Evolutionary conservation across 2,329 filamentous ascomycete species (phyloP), one percentile per base, ranked within the genome.

Genomic region (Fusarium musae): DNA sequence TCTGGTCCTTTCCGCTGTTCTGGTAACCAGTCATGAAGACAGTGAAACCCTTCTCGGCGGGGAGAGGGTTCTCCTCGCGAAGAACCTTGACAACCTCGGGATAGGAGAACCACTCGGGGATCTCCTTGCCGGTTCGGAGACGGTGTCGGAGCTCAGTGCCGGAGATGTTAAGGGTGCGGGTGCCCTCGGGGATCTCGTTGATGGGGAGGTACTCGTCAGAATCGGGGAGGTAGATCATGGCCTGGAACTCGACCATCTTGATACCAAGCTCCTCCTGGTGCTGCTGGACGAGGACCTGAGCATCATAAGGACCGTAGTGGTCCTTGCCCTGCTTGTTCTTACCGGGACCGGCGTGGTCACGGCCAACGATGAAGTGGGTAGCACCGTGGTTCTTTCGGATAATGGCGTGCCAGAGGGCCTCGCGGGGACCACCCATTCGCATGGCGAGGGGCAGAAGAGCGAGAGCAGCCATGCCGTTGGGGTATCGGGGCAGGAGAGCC

Each of bases 331-430:
- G 91, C 88, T 94, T 97, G 91, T 98, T 98, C 90, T 97, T 98
- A 81, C 96, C 96, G 49, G 96, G 96, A 56, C 96, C 96, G 75
- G 96, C 96, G 85, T 99, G 96, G 86, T 99, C 96, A 87, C 96
- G 94, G 70, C 96, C 96, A 75, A 99, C 95, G 79, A 99, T 99
- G 88, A 99, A 99, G 89, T 99, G 96, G 21, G 96, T 98, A 53
- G 96, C 95, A 79, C 96, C 96, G 86, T 98, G 95, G 86, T 99
- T 99, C 92, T 98, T 99, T 82, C 96, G 95, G 88, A 99, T 99
- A 80, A 99, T 97, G 81, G 96, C 96, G 88, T 99, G 96, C 96
- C 96, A 99, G 86, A 99, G 95, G 77, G 96, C 96, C 88, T 99
- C 96, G 77, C 96, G 94, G 73, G 96, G 96, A 79, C 96, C 96